Evolutionary conservation across 495 filamentous ascomycete species (phyloP), one percentile per base, ranked within the genome.

Genomic region (Daldinia vernicosa): DNA sequence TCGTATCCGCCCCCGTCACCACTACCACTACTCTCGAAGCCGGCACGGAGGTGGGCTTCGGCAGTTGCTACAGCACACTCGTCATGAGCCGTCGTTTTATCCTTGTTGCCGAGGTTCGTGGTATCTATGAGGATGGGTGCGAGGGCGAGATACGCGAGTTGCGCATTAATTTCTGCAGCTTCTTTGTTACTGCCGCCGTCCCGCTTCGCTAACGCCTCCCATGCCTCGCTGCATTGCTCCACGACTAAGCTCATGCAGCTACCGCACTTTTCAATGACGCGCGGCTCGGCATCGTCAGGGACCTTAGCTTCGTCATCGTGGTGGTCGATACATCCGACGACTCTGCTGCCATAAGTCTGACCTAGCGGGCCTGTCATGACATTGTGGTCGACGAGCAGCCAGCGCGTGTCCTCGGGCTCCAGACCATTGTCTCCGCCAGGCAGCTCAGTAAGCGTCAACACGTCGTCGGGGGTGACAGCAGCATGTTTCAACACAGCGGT

Each of bases 371-470:
- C 88, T 12, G 90, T 88, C 17, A 94, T 81, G 3, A 84, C 87
- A 74, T 98, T 98, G 86, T 98, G 96, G 80, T 99, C 95, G 1
- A 99, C 93, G 12, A 99, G 84, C 1, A 93, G 78, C 86, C 88
- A 90, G 35, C 77, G 79, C 19, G 85, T 85, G 40, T 79, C 72
- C 37, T 80, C 72, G 4, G 81, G 69, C 6, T 55, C 61, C 9
- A 83, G 70, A 4, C 60, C 40, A 11, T 53, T 32, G 8, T 32
- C 59, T 22, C 68, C 56, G 14, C 68, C 56, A 8, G 81, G 80
- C 0, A 90, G 77, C 54, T 88, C 86, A 0, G 77, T 80, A 12
- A 88, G 76, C 12, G 86, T 87, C 53, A 89, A 78, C 0, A 86
- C 76, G 62, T 89, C 86, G 3, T 74, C 74, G 28, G 71, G 59